Conservation (phyloP, 495 filamentous ascomycete genomes). For the Daldinia concentrica region DNA sequence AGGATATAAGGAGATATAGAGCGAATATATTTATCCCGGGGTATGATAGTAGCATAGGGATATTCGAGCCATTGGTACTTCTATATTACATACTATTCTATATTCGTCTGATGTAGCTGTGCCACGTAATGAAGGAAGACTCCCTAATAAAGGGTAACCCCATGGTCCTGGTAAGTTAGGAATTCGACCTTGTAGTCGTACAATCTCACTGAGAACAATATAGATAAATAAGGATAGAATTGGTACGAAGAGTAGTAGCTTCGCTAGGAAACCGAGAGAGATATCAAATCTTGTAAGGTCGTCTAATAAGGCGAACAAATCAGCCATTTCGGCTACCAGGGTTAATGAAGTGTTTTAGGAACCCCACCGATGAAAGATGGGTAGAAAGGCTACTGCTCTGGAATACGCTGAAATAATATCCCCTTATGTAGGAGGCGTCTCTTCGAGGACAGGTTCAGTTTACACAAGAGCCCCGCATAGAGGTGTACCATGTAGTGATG, state of each 20-base stretch:
- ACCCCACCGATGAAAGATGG: not conserved
- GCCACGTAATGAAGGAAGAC: constrained; percentile 66
- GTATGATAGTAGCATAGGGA: not conserved
- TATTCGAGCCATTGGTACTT: not conserved
- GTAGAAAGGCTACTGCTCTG: not conserved
- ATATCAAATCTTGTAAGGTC: constrained; percentile 13
- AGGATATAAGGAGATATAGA: not conserved
- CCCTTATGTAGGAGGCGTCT: not conserved
- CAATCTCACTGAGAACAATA: constrained; percentile 25
- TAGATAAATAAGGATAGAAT: constrained; percentile 16
- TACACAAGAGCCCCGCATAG: not conserved
- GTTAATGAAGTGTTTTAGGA: too few species aligned
- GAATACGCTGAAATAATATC: not conserved
- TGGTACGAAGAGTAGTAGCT: constrained; percentile 15
- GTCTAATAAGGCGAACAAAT: constrained; percentile 6
- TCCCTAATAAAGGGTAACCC: constrained; percentile 71
- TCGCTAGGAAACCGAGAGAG: not conserved
- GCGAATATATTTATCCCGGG: too few species aligned
- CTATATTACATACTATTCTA: constrained; percentile 60
- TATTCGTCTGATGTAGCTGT: constrained; percentile 36
- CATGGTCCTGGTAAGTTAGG: constrained; percentile 70
- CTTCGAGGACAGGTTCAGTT: not conserved
- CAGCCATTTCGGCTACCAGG: constrained; percentile 17
- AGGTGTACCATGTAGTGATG: not conserved
- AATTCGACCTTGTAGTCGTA: constrained; percentile 56